phyloP scores from a whole-genome alignment of 169 alveolate genomes.

The Eimeria sp. region DNA sequence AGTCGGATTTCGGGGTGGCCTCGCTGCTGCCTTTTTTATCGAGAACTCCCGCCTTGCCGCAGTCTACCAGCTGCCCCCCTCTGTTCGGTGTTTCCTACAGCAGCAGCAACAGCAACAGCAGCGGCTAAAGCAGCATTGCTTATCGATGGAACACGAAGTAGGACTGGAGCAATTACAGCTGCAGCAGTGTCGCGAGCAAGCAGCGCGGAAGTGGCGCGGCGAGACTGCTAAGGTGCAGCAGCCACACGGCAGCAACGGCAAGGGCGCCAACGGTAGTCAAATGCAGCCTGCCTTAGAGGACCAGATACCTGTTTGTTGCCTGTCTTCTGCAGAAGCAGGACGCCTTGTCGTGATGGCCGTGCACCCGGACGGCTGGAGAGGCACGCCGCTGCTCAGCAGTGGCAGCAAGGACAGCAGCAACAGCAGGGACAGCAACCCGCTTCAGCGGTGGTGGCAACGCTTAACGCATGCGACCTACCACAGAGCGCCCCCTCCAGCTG shows the following conservation, averaged over 20 bases:
- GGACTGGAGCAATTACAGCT: conserved; percentile 33
- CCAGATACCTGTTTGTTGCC: conserved; percentile 49
- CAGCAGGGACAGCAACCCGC: not conserved
- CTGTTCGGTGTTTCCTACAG: conserved; percentile 32
- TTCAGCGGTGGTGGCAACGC: not conserved
- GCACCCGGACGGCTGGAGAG: conserved; percentile 46
- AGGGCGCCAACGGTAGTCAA: not conserved
- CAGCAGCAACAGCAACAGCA: conserved; percentile 3
- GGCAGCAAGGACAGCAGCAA: not conserved
- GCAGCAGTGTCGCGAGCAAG: conserved; percentile 25
- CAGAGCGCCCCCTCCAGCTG: conserved; percentile 12
- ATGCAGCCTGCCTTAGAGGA: not conserved
- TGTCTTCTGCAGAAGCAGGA: conserved; percentile 24
- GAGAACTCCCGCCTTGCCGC: conserved; percentile 44
- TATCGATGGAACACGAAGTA: not conserved
- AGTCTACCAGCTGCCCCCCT: conserved; percentile 13
- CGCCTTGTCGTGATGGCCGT: conserved; percentile 36
- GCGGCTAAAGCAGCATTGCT: not conserved
- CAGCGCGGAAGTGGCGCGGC: conserved; percentile 28
- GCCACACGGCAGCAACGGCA: not conserved
- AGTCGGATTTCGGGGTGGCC: conserved; percentile 35
- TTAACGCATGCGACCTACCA: not conserved
- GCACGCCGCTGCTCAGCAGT: not conserved
- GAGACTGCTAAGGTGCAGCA: conserved; percentile 20
- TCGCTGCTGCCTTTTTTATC: conserved; percentile 27